Percentiles rank a stretch among this genome's conserved stretches.
Conservation (phyloP, 164 flowering plant genomes). For the Liquidambar formosana region DNA sequence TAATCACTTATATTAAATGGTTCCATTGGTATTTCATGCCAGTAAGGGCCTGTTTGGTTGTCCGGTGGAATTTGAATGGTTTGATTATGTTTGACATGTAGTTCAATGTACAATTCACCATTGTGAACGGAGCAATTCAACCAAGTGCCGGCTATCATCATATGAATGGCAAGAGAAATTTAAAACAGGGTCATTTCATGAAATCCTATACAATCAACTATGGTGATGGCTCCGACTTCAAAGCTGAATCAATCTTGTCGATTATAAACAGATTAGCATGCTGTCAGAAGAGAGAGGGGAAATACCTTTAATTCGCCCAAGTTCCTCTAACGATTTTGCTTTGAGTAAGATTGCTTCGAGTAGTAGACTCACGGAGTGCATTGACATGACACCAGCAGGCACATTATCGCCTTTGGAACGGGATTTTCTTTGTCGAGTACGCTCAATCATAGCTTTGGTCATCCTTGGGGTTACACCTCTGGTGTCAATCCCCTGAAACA, state of each 20-base stretch:
- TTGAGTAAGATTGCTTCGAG: constrained; percentile 91
- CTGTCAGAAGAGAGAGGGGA: background rate
- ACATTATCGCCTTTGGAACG: constrained; percentile 51
- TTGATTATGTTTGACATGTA: too few species aligned
- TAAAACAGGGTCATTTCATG: too few species aligned
- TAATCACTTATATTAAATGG: background rate
- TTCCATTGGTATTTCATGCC: too few species aligned
- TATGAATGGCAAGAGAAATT: too few species aligned
- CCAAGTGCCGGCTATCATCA: too few species aligned
- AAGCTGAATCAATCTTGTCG: background rate
- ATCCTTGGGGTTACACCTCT: constrained; percentile 62
- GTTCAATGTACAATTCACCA: too few species aligned
- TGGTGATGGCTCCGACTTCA: background rate
- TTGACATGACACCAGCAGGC: constrained; percentile 63
- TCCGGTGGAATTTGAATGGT: too few species aligned
- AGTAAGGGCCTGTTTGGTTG: too few species aligned
- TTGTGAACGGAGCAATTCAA: too few species aligned
- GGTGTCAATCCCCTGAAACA: constrained; percentile 90
- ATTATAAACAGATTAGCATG: background rate
- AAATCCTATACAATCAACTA: too few species aligned
- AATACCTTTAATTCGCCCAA: constrained; percentile 69
- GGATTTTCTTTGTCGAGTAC: constrained; percentile 49
- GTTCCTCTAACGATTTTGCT: constrained; percentile 75
- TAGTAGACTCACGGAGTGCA: constrained; percentile 93
- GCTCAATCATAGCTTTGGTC: constrained; percentile 65